Conservation (phyloP, 305 asterid genomes). For the Plantago coronopus region DNA sequence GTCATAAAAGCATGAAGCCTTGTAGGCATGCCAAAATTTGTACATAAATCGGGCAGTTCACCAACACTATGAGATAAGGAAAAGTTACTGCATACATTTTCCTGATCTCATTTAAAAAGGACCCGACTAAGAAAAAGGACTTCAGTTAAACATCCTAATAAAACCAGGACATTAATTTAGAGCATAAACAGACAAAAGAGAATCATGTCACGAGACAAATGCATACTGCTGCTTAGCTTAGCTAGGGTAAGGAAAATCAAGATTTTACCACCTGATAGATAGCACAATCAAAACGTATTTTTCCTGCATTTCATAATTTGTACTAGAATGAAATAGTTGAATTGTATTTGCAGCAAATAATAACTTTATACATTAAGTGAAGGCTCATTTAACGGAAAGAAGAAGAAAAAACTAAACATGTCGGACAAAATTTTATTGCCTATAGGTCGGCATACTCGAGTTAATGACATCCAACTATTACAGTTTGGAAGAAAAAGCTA, state of each 20-base stretch:
- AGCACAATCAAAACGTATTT: too few relatives aligned
- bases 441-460: background rate
- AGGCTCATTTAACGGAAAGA: too few relatives aligned
- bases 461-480: too few relatives aligned
- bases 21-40: background rate
- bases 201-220: background rate
- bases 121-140: background rate
- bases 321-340: background rate
- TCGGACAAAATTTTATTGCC: background rate
- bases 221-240: background rate
- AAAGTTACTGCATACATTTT: too few relatives aligned
- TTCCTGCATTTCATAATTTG: too few relatives aligned
- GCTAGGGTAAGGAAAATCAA: background rate
- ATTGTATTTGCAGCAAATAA: background rate
- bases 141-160: too few relatives aligned
- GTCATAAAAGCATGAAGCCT: background rate
- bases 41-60: background rate
- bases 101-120: too few relatives aligned
- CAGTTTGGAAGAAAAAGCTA: too few relatives aligned
- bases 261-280: background rate
- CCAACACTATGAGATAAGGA: background rate
- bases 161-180: background rate
- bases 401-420: background rate
- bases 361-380: background rate
- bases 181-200: background rate